A percentile compares a stretch with the other conserved stretches of the same genome.
phyloP scores from a whole-genome alignment of 2,329 filamentous ascomycete species.

The Nemania sp. region DNA sequence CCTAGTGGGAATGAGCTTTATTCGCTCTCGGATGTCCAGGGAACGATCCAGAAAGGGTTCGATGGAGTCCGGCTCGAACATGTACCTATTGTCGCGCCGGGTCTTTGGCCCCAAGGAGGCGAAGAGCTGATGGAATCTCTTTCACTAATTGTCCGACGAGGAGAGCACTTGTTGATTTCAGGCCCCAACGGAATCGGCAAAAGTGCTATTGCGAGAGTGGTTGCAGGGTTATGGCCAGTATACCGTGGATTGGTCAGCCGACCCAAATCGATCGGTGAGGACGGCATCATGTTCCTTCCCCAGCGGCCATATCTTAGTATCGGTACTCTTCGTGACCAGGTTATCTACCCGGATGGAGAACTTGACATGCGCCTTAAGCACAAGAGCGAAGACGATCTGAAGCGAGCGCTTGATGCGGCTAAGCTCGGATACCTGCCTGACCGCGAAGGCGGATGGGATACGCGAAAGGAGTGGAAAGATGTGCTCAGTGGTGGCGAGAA shows the following conservation, averaged over 20 bases:
- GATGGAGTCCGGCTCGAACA: constrained; percentile 92
- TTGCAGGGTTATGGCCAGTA: constrained; percentile 90
- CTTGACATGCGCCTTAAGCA: constrained; percentile 87
- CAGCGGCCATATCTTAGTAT: constrained; percentile 91
- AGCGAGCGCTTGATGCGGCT: constrained; percentile 78
- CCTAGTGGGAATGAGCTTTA: constrained; percentile 73
- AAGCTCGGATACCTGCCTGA: constrained; percentile 86
- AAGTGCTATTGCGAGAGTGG: constrained; percentile 81
- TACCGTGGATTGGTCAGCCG: constrained; percentile 91
- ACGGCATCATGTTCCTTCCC: constrained; percentile 98
- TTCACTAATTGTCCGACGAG: constrained; percentile 84
- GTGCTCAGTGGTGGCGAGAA: constrained; percentile 97
- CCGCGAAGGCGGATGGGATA: constrained; percentile 95
- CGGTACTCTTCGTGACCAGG: constrained; percentile 91
- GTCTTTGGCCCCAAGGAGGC: constrained; percentile 84
- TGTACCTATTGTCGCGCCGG: constrained; percentile 88
- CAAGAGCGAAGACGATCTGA: constrained; percentile 76
- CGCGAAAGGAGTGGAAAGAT: constrained; percentile 97
- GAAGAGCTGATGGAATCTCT: constrained; percentile 89
- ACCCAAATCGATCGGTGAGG: constrained; percentile 76
- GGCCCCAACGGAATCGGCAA: constrained; percentile 95
- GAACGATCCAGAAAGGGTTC: constrained; percentile 91
- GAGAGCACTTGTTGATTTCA: constrained; percentile 92
- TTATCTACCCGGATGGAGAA: constrained; percentile 96
- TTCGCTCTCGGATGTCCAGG: constrained; percentile 88